Evolutionary conservation across 164 flowering plant species (phyloP).

Genomic region (Macadamia tetraphylla): DNA sequence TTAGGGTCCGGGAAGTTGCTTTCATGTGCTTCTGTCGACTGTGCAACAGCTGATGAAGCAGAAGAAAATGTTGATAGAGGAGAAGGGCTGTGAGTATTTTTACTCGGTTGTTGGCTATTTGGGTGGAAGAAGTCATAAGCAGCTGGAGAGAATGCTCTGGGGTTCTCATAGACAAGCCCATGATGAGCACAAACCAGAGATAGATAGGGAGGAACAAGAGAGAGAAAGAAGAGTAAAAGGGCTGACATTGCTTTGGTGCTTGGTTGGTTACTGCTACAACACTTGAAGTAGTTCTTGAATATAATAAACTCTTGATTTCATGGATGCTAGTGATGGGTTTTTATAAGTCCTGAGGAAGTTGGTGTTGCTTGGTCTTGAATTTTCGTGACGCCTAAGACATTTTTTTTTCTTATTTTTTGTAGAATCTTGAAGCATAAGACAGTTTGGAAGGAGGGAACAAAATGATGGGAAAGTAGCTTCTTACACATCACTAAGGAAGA

Average conservation of each 20-base stretch:
- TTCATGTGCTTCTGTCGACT: constrained; percentile 30
- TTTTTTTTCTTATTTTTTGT: too few relatives aligned
- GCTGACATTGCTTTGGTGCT: neutral
- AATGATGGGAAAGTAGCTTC: constrained; percentile 25
- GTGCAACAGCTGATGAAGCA: constrained; percentile 37
- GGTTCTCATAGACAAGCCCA: constrained; percentile 56
- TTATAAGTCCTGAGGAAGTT: constrained; percentile 28
- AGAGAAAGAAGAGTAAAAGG: constrained; percentile 23
- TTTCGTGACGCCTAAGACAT: constrained; percentile 17
- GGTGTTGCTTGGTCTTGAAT: constrained; percentile 49
- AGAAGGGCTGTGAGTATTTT: constrained; percentile 16
- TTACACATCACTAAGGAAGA: constrained; percentile 2
- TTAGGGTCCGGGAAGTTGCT: constrained; percentile 18
- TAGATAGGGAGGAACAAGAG: constrained; percentile 22
- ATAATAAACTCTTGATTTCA: too few relatives aligned
- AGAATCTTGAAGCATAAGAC: too few relatives aligned
- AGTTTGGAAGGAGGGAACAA: constrained; percentile 16
- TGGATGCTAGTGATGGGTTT: constrained; percentile 19
- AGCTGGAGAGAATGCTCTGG: constrained; percentile 58
- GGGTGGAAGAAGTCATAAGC: constrained; percentile 78
- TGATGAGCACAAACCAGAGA: constrained; percentile 33
- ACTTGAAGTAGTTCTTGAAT: too few relatives aligned
- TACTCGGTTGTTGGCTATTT: constrained; percentile 12
- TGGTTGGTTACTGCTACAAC: neutral
- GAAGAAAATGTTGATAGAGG: constrained; percentile 14